Conservation (phyloP, 768 basidiomycete genomes). For the Jaapia argillacea region DNA sequence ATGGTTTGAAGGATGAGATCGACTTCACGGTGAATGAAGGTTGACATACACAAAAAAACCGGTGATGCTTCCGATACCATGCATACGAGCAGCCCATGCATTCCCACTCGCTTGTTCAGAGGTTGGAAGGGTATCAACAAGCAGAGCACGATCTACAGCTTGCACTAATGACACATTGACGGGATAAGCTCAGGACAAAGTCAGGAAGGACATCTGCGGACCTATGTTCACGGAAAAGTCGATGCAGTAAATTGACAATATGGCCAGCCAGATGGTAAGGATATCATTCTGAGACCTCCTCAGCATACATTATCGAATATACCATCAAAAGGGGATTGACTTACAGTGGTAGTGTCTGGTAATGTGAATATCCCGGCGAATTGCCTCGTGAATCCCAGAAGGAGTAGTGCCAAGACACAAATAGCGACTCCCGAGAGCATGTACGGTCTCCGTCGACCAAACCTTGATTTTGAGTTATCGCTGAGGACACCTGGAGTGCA, state of each 20-base stretch:
- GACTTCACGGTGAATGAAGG: neutral
- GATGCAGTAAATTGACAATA: slow-evolving; percentile 56
- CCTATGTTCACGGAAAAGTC: slow-evolving; percentile 58
- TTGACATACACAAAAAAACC: slow-evolving; percentile 72
- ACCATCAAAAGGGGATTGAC: slow-evolving; percentile 11
- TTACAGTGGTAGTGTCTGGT: too few species aligned
- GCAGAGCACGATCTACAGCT: slow-evolving; percentile 82
- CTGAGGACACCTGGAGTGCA: slow-evolving; percentile 52
- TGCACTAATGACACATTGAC: slow-evolving; percentile 50
- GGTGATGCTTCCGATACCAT: slow-evolving; percentile 73
- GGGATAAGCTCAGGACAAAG: neutral
- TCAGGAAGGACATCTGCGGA: slow-evolving; percentile 9
- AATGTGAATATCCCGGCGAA: slow-evolving; percentile 45
- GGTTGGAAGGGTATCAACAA: slow-evolving; percentile 78
- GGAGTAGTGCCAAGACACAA: slow-evolving; percentile 61
- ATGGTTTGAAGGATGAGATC: slow-evolving; percentile 1
- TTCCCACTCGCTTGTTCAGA: slow-evolving; percentile 74
- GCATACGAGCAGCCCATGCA: slow-evolving; percentile 94
- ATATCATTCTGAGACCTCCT: slow-evolving; percentile 50
- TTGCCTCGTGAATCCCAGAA: slow-evolving; percentile 74
- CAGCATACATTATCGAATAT: slow-evolving; percentile 1
- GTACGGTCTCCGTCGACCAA: slow-evolving; percentile 80
- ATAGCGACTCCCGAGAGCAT: slow-evolving; percentile 63
- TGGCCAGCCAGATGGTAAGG: slow-evolving; percentile 70
- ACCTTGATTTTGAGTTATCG: slow-evolving; percentile 75